A percentile compares a stretch with the other conserved stretches of the same genome.
These are phyloP conservation scores for Trichoderma arundinaceum DNA, from an alignment of 2,329 filamentous ascomycete species.

Conservation along the genomic window DNA sequence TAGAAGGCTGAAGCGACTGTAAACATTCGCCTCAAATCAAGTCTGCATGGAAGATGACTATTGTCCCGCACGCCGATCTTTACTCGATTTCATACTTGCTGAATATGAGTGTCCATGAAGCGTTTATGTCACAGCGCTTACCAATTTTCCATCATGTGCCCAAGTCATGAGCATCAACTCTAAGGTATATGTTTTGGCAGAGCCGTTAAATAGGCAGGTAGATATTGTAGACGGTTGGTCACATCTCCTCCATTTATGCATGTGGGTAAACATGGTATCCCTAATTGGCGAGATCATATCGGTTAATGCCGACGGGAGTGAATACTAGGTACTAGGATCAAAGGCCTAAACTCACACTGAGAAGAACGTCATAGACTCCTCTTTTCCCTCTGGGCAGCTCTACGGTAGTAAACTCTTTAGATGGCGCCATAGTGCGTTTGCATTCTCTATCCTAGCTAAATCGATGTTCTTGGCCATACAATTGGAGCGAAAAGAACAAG, in stretches of 20 bases:
- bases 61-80: constrained; percentile 15
- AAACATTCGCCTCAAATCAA: not conserved
- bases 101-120: constrained; percentile 1
- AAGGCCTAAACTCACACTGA: not conserved
- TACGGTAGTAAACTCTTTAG: not conserved
- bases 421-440: not conserved
- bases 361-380: constrained; percentile 15
- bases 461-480: too few relatives aligned
- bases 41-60: not conserved
- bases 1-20: not conserved
- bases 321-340: not conserved
- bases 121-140: not conserved
- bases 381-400: not conserved
- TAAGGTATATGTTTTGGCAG: not conserved
- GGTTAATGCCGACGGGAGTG: constrained; percentile 15
- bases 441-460: not conserved
- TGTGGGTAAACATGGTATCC: not conserved
- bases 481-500: too few relatives aligned
- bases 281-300: not conserved
- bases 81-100: not conserved
- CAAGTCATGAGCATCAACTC: constrained; percentile 14
- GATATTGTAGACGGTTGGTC: not conserved
- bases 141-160: constrained; percentile 24
- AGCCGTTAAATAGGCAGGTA: not conserved
- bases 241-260: not conserved